Percentiles rank a stretch among this genome's conserved stretches.
Conservation (phyloP, 495 filamentous ascomycete genomes). For the Hyphodiscus hymeniophilus region DNA sequence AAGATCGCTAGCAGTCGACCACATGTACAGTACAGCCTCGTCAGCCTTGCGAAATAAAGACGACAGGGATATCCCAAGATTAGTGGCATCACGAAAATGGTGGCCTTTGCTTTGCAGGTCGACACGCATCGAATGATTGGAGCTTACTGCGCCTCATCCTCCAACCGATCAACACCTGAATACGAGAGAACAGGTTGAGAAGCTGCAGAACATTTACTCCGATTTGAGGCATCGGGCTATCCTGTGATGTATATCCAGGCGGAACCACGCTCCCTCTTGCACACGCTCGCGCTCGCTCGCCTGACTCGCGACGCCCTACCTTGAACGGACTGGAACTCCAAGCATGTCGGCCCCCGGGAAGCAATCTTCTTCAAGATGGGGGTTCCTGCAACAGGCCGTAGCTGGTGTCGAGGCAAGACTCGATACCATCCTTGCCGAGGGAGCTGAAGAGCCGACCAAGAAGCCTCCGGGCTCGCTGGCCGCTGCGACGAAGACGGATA, state of each 20-base stretch:
- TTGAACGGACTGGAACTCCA: constrained; percentile 8
- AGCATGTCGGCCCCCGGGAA: constrained; percentile 33
- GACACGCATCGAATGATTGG: not conserved
- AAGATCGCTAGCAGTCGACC: too few species aligned
- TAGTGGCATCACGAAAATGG: constrained; percentile 1
- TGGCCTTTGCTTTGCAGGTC: not conserved
- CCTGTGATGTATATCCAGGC: constrained; percentile 11
- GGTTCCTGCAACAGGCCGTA: constrained; percentile 84
- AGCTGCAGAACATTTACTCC: not conserved
- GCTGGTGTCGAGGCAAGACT: constrained; percentile 89
- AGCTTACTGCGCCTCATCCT: not conserved
- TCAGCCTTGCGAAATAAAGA: not conserved
- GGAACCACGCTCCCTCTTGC: constrained; percentile 3
- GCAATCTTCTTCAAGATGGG: constrained; percentile 59
- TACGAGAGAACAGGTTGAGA: too few species aligned
- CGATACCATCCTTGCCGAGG: constrained; percentile 84
- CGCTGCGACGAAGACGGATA: constrained; percentile 22
- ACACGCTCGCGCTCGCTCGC: not conserved
- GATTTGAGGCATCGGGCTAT: not conserved
- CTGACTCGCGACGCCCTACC: constrained; percentile 1
- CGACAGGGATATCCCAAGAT: not conserved
- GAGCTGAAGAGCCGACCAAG: constrained; percentile 33
- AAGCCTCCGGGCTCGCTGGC: constrained; percentile 13
- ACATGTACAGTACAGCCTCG: not conserved
- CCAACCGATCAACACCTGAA: too few species aligned